These are phyloP conservation scores for Galeopsis tetrahit DNA, from an alignment of 257 asterid species.

Conservation along the genomic window DNA sequence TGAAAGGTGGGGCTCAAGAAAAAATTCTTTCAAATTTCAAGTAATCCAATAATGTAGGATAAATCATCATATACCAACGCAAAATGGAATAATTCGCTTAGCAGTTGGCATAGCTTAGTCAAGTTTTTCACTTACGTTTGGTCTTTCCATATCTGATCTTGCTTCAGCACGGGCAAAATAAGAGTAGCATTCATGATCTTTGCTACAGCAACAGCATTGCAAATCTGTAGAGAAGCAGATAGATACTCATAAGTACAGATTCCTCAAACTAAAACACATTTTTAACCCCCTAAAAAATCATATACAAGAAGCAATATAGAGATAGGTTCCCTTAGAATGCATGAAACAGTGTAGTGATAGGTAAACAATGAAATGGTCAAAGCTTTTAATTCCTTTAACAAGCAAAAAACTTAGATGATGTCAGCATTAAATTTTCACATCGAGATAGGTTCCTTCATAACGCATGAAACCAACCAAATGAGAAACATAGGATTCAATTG, in stretches of 20 bases:
- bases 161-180: conserved; percentile 95
- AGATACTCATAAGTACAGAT: conserved; percentile 22
- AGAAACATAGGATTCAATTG: conserved; percentile 17
- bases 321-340: conserved; percentile 10
- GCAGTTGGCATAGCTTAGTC: conserved; percentile 14
- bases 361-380: conserved; percentile 18
- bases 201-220: conserved; percentile 99
- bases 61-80: neutral
- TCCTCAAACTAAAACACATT: conserved; percentile 25
- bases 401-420: neutral
- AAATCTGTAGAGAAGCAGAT: conserved; percentile 62
- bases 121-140: conserved; percentile 90
- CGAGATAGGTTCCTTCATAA: conserved; percentile 10
- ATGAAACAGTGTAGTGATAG: neutral
- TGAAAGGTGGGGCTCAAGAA: neutral
- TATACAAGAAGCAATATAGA: neutral
- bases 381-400: neutral
- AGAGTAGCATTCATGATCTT: conserved; percentile 97
- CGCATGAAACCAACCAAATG: conserved; percentile 22
- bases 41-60: neutral
- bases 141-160: conserved; percentile 99
- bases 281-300: neutral
- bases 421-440: neutral
- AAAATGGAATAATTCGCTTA: conserved; percentile 20
- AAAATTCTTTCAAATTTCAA: neutral